A percentile compares a stretch with the other conserved stretches of the same genome.
Conservation (phyloP, 257 asterid species). For the Solanum chilense region DNA sequence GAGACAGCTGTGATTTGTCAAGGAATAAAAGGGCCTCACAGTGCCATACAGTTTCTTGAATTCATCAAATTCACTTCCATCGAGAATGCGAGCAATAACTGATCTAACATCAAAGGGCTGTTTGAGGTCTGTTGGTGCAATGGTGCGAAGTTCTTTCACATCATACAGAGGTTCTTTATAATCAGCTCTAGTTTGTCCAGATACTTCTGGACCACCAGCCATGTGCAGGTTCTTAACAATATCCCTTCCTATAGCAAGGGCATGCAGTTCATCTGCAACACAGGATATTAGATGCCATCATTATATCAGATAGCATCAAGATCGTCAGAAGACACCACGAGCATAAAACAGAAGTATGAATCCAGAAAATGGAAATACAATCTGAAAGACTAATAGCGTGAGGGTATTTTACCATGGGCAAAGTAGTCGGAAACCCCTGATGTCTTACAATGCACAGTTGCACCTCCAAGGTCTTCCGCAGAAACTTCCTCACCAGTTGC, state of each 20-base stretch:
- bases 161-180: conserved; percentile 77
- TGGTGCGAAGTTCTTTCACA: conserved; percentile 65
- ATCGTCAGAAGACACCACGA: background rate
- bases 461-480: conserved; percentile 97
- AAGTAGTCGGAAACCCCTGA: conserved; percentile 97
- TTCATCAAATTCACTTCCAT: conserved; percentile 95
- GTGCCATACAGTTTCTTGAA: conserved; percentile 99
- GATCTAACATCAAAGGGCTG: conserved; percentile 83
- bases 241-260: conserved; percentile 88
- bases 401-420: conserved; percentile 60
- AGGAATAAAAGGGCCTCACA: conserved; percentile 50
- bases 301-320: conserved; percentile 3
- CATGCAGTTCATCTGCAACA: conserved; percentile 82
- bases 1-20: background rate
- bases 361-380: background rate
- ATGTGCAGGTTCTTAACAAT: conserved; percentile 79
- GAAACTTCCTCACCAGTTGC: conserved; percentile 98
- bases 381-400: background rate
- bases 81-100: conserved; percentile 79
- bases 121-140: conserved; percentile 89
- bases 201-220: conserved; percentile 49
- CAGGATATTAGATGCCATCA: conserved; percentile 3
- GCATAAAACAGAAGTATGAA: background rate
- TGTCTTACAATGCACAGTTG: conserved; percentile 84
- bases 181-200: conserved; percentile 25